Conservation (phyloP, 768 basidiomycete species). For the Baorangia bicolor region DNA sequence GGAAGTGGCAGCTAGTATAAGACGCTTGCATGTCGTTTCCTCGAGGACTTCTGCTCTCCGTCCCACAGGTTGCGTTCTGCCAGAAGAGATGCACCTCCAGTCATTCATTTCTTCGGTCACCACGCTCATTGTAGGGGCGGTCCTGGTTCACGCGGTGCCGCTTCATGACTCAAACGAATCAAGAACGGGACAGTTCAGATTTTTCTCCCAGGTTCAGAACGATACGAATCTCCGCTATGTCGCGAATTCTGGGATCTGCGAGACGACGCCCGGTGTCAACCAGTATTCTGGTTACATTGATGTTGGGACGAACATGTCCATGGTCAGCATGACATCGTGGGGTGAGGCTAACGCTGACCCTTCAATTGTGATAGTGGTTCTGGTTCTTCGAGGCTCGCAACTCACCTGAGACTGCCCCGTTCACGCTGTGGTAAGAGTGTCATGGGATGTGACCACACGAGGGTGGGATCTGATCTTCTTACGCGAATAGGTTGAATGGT, state of each 20-base stretch:
- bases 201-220: constrained; percentile 19
- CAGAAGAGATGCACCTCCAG: constrained; percentile 15
- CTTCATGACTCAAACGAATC: background rate
- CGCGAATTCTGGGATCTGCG: constrained; percentile 59
- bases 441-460: background rate
- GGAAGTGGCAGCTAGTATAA: background rate
- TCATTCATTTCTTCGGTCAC: background rate
- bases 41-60: background rate
- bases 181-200: background rate
- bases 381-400: constrained; percentile 72
- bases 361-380: constrained; percentile 50
- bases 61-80: background rate
- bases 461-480: background rate
- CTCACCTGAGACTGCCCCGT: constrained; percentile 58
- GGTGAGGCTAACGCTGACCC: constrained; percentile 1
- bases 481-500: constrained; percentile 48
- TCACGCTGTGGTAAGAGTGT: constrained; percentile 55
- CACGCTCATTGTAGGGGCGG: background rate
- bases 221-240: constrained; percentile 46
- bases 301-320: constrained; percentile 55
- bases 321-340: constrained; percentile 37
- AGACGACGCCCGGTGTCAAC: constrained; percentile 58
- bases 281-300: constrained; percentile 66
- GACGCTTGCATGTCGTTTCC: background rate
- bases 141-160: background rate